Percentiles rank a stretch among this genome's conserved stretches.
Conservation (phyloP, 2,329 filamentous ascomycete species). For the Pseudogymnoascus destructans region DNA sequence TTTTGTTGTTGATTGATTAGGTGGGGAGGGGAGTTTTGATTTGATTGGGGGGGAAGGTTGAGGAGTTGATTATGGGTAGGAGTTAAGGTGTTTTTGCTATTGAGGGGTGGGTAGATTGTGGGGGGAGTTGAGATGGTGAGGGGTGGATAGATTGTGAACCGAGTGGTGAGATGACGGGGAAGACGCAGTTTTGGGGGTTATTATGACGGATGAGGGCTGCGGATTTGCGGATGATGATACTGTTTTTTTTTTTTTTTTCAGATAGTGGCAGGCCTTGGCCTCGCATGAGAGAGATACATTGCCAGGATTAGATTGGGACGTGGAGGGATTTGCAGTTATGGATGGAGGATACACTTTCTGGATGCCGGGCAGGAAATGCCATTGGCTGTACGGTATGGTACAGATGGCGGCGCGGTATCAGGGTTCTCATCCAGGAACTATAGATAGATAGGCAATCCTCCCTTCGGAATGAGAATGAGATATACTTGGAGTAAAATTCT, state of each 20-base stretch:
- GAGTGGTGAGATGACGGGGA: neutral
- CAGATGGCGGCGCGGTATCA: neutral
- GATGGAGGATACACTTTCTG: too few relatives aligned
- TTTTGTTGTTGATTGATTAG: neutral
- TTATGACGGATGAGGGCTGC: neutral
- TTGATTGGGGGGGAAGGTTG: neutral
- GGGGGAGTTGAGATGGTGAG: too few relatives aligned
- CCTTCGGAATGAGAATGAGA: neutral
- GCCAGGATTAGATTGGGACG: too few relatives aligned
- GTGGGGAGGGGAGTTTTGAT: too few relatives aligned
- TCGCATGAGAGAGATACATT: too few relatives aligned
- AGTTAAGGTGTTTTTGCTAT: neutral
- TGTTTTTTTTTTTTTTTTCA: too few relatives aligned
- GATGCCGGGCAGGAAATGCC: too few relatives aligned
- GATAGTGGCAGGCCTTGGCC: too few relatives aligned
- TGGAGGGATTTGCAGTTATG: too few relatives aligned
- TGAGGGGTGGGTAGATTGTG: neutral
- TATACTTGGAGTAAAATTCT: neutral
- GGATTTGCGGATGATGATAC: too few relatives aligned
- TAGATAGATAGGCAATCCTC: neutral
- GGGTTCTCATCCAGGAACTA: neutral
- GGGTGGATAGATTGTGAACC: neutral
- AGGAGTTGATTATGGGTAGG: neutral
- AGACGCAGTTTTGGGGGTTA: neutral
- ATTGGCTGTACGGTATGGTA: too few relatives aligned